A percentile compares a stretch with the other conserved stretches of the same genome.
phyloP scores from a whole-genome alignment of 768 basidiomycete genomes.

The Galerina sulciceps region DNA sequence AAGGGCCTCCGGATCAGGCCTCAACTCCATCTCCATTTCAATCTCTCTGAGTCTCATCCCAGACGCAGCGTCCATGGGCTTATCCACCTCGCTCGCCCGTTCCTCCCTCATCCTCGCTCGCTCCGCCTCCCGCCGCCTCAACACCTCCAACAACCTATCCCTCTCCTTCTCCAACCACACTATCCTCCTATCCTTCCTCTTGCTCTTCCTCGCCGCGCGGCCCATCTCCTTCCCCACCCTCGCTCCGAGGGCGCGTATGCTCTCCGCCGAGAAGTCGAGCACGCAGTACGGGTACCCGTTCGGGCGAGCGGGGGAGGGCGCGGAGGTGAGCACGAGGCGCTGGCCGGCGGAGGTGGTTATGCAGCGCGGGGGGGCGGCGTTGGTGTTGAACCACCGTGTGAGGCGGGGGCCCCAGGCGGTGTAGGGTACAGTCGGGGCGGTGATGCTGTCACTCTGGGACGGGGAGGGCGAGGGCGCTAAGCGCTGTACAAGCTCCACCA shows the following conservation, averaged over 20 bases:
- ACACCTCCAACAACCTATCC: no score
- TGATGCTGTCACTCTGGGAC: neutral
- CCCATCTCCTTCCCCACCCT: conserved; percentile 5
- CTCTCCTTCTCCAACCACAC: neutral
- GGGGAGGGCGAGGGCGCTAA: neutral
- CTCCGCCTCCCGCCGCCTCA: neutral
- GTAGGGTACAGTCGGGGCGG: conserved; percentile 23
- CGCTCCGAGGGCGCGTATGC: conserved; percentile 16
- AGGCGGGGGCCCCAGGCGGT: conserved; percentile 36
- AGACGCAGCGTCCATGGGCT: no score
- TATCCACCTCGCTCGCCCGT: no score
- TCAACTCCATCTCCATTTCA: neutral
- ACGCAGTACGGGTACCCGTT: conserved; percentile 15
- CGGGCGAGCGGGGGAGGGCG: conserved; percentile 6
- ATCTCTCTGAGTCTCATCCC: neutral
- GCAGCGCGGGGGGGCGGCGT: conserved; percentile 37
- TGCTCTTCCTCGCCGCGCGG: neutral
- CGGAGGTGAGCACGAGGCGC: conserved; percentile 29
- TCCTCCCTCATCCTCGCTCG: neutral
- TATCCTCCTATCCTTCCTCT: neutral
- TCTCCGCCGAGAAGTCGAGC: conserved; percentile 32
- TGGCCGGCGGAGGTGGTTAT: conserved; percentile 43
- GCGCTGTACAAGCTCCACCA: conserved; percentile 12
- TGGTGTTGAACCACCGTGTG: conserved; percentile 38
- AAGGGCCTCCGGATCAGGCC: no score